Evolutionary conservation across 1,284 basidiomycete genomes (phyloP).

Genomic region (Boletus coffeatus): DNA sequence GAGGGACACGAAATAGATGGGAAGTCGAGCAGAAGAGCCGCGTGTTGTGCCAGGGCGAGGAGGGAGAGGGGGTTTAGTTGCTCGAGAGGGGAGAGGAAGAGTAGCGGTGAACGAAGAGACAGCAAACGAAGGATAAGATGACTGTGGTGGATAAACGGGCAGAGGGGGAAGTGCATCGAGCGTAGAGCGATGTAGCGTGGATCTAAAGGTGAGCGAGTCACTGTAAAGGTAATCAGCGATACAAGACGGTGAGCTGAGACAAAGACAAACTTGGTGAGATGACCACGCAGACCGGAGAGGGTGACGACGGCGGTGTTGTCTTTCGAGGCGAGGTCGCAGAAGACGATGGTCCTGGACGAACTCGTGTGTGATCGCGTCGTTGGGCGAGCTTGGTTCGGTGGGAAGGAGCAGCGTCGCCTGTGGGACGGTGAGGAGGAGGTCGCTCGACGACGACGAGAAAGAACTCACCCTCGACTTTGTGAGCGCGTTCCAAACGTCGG

Average conservation of each 20-base stretch:
- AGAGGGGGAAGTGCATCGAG: conserved; percentile 48
- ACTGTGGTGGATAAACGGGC: conserved; percentile 30
- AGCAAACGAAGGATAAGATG: conserved; percentile 50
- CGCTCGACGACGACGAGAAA: conserved; percentile 4
- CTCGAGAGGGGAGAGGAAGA: conserved; percentile 65
- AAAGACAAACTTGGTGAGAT: conserved; percentile 47
- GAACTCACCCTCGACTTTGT: conserved; percentile 58
- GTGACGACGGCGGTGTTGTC: conserved; percentile 58
- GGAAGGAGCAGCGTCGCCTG: conserved; percentile 80
- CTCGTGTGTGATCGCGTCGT: conserved; percentile 61
- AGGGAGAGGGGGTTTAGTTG: conserved; percentile 57
- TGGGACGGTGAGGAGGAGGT: conserved; percentile 1
- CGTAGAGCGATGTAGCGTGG: conserved; percentile 57
- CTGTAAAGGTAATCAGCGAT: conserved; percentile 32
- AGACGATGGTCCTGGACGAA: conserved; percentile 68
- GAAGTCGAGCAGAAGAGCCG: conserved; percentile 39
- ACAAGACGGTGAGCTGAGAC: conserved; percentile 2
- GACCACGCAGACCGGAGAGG: conserved; percentile 76
- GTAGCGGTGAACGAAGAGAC: conserved; percentile 45
- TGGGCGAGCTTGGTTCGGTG: conserved; percentile 42
- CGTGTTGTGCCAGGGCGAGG: conserved; percentile 41
- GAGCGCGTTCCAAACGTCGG: too few species aligned
- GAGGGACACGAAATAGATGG: conserved; percentile 62
- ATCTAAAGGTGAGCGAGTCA: conserved; percentile 55
- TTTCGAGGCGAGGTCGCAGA: conserved; percentile 47